Base-by-base conservation (phyloP, 2,329 filamentous ascomycete genomes). In the Ceratocystiopsis brevicomis region DNA sequence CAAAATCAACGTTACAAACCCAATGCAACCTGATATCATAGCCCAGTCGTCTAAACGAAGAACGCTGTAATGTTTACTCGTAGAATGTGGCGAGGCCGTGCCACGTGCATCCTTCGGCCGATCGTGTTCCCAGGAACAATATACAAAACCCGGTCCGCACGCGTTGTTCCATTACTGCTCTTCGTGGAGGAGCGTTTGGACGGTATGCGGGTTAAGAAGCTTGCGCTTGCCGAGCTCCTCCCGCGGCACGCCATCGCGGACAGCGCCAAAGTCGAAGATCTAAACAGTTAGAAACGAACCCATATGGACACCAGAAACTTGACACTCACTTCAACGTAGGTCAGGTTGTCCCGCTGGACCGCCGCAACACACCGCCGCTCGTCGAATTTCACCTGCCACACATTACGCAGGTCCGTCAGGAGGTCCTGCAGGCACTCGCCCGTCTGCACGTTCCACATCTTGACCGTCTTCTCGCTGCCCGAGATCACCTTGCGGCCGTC, bases 301-400 rank as follows among this genome's bases (percentile, higher is more conserved):
- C 3, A 17, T 32, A 40, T 2, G n/a, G 6, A n/a, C 33, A 38
- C 36, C 32, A 13, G 17, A 18, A 11, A 41, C n/a, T 4, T 37
- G 34, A 25, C 14, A 37, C 76, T 65, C 59, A 94, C 90, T 75
- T 98, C 90, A 46, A 98, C 86, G 59, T 93, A 98, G 17, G 90
- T 98, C 53, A 94, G 63, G 53, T 77, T 79, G 51, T 94, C 85
- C 44, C 90, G 75, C 66, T 98, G 90, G 45, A 98, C 90, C 38
- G 90, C 90, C 47, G 90, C 90, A 45, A 98, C 90, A 58, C 90
- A 98, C 58, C 88, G 74, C 51, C 90, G 73, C 56, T 92, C 85
- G 55, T 98, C 87, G 62, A 98, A 98, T 55, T 90, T 90, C 54
- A 98, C 90, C 64, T 98, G 90, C 90, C 90, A 98, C 9, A 98